Percentiles rank a stretch among this genome's conserved stretches.
These are phyloP conservation scores for Arthroderma sp. DNA, from an alignment of 2,329 filamentous ascomycete genomes.

Conservation along the genomic window DNA sequence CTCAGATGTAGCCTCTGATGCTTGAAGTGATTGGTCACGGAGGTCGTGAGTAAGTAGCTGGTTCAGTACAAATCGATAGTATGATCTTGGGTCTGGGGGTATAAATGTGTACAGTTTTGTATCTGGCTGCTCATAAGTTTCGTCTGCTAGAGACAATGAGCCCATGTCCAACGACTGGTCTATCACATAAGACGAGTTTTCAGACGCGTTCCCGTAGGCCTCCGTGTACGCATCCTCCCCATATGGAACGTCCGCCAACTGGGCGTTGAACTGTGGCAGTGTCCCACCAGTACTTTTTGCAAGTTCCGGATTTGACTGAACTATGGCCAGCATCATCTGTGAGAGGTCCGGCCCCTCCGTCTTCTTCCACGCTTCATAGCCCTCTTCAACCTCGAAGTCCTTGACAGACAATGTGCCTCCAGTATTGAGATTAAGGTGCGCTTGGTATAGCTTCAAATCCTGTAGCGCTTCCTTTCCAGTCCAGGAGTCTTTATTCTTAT, in stretches of 20 bases:
- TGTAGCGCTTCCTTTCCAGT: conserved; percentile 81
- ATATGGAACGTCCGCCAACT: conserved; percentile 25
- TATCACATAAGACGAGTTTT: conserved; percentile 42
- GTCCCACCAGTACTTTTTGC: conserved; percentile 57
- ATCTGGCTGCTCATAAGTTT: conserved; percentile 30
- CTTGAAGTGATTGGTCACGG: conserved; percentile 27
- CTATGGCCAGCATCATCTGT: conserved; percentile 83
- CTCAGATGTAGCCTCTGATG: conserved; percentile 38
- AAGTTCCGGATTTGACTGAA: conserved; percentile 74
- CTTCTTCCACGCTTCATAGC: conserved; percentile 82
- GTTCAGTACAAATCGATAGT: conserved; percentile 70
- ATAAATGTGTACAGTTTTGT: conserved; percentile 71
- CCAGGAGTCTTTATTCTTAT: conserved; percentile 68
- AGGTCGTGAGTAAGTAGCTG: conserved; percentile 58
- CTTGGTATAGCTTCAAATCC: conserved; percentile 88
- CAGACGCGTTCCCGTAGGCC: conserved; percentile 36
- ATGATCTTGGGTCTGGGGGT: conserved; percentile 67
- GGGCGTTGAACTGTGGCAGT: conserved; percentile 46
- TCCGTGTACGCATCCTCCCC: conserved; percentile 36
- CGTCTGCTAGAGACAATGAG: conserved; percentile 46
- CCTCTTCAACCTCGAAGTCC: conserved; percentile 83
- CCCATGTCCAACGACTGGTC: conserved; percentile 57
- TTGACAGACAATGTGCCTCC: conserved; percentile 63
- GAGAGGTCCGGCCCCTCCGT: conserved; percentile 77
- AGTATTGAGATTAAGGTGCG: conserved; percentile 69